Percentiles rank a stretch among this genome's conserved stretches.
Evolutionary conservation across 371 early-diverging fungal species (phyloP).

Genomic region (Zopfochytrium polystomum): DNA sequence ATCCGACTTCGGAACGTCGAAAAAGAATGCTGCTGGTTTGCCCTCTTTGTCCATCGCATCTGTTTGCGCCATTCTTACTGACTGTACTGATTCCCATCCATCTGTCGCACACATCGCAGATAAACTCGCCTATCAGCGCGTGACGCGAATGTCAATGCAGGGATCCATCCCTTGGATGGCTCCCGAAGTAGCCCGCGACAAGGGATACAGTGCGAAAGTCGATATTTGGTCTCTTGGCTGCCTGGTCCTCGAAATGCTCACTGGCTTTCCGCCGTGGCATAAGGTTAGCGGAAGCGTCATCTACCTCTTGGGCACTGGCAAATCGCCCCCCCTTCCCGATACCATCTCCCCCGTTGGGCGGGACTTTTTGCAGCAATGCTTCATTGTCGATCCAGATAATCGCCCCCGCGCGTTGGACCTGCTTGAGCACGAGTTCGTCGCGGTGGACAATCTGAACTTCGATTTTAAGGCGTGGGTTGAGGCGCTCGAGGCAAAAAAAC

Average conservation of each 20-base stretch:
- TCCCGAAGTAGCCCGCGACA: constrained; percentile 83
- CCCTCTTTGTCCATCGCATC: no score
- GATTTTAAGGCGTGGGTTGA: constrained; percentile 23
- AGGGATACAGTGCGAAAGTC: constrained; percentile 54
- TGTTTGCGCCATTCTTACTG: no score
- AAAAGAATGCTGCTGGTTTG: no score
- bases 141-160: constrained; percentile 48
- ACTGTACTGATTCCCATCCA: no score
- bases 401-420: constrained; percentile 37
- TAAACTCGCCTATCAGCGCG: constrained; percentile 43
- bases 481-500: constrained; percentile 12
- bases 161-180: constrained; percentile 90
- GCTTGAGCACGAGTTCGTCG: constrained; percentile 30
- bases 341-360: constrained; percentile 17
- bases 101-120: constrained; percentile 29
- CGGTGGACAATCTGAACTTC: constrained; percentile 5
- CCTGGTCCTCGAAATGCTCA: constrained; percentile 84
- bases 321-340: constrained; percentile 35
- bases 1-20: constrained; percentile 96
- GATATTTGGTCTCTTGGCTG: constrained; percentile 73
- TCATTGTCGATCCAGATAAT: constrained; percentile 39
- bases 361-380: constrained; percentile 27
- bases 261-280: constrained; percentile 85
- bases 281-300: constrained; percentile 30
- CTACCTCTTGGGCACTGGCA: constrained; percentile 39